A percentile compares a stretch with the other conserved stretches of the same genome.
phyloP scores from a whole-genome alignment of 805 yeast genomes.

The Starmera amethionina region DNA sequence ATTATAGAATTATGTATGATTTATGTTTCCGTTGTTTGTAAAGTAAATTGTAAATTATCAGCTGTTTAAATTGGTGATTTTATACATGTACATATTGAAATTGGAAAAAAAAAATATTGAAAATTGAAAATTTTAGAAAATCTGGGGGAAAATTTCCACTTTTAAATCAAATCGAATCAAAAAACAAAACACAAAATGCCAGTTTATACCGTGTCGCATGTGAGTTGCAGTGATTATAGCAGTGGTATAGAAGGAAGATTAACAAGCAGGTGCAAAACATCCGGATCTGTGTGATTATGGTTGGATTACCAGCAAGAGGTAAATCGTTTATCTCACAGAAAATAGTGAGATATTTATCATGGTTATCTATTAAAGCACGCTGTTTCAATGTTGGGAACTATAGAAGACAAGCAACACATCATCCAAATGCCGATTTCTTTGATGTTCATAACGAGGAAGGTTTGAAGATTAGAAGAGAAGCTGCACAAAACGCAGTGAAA shows the following conservation, averaged over 20 bases:
- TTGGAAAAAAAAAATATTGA: too few species aligned
- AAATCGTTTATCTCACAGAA: slow-evolving; percentile 92
- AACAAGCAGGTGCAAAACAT: slow-evolving; percentile 62
- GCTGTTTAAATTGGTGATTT: too few species aligned
- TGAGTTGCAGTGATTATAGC: too few species aligned
- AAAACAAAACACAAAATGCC: slow-evolving; percentile 23
- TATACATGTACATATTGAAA: too few species aligned
- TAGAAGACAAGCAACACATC: slow-evolving; percentile 54
- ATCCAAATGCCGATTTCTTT: slow-evolving; percentile 71
- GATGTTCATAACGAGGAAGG: slow-evolving; percentile 60
- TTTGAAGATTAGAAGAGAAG: slow-evolving; percentile 49
- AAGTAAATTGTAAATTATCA: too few species aligned
- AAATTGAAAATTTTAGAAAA: too few species aligned
- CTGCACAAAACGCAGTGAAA: slow-evolving; percentile 59
- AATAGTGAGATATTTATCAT: slow-evolving; percentile 79
- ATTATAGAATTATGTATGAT: too few species aligned
- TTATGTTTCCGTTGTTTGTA: too few species aligned
- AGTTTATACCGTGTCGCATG: slow-evolving; percentile 29
- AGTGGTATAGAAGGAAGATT: too few species aligned
- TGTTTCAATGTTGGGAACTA: slow-evolving; percentile 87
- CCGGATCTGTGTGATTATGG: slow-evolving; percentile 81
- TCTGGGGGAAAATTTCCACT: too few species aligned
- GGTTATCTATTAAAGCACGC: slow-evolving; percentile 83
- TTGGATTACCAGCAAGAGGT: slow-evolving; percentile 85
- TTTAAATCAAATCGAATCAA: too few species aligned